phyloP scores from a whole-genome alignment of 192 early-diverging fungal genomes.

The Umbelopsis isabellina region DNA sequence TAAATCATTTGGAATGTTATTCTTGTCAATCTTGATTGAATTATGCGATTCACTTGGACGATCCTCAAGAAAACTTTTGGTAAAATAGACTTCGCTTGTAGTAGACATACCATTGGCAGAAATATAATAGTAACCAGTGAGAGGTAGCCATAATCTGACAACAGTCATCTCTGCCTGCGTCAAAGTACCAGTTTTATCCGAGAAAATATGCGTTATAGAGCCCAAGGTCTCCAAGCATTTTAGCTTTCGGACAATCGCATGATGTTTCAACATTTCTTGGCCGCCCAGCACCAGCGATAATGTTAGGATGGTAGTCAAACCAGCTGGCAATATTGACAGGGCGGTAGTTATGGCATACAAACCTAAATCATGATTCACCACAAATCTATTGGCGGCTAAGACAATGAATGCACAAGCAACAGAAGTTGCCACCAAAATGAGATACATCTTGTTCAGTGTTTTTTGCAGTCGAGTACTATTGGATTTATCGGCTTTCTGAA shows the following conservation, averaged over 20 bases:
- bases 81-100: conserved; percentile 44
- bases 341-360: conserved; percentile 86
- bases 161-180: conserved; percentile 96
- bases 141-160: conserved; percentile 77
- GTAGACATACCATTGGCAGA: conserved; percentile 62
- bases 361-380: conserved; percentile 59
- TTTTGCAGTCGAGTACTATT: conserved; percentile 67
- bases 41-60: neutral
- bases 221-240: conserved; percentile 91
- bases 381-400: conserved; percentile 73
- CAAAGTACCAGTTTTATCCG: conserved; percentile 93
- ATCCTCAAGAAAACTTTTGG: neutral
- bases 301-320: conserved; percentile 90
- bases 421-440: conserved; percentile 73
- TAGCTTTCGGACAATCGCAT: conserved; percentile 90
- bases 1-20: conserved; percentile 1
- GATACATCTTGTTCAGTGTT: conserved; percentile 74
- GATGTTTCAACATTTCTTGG: conserved; percentile 78
- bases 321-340: conserved; percentile 91
- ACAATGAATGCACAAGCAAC: conserved; percentile 79
- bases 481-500: conserved; percentile 56
- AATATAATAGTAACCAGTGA: conserved; percentile 71
- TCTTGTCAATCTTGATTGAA: conserved; percentile 22
- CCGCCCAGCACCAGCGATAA: conserved; percentile 93
- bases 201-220: conserved; percentile 93